phyloP scores from a whole-genome alignment of 805 yeast genomes.

The Cephaloascus albidus region DNA sequence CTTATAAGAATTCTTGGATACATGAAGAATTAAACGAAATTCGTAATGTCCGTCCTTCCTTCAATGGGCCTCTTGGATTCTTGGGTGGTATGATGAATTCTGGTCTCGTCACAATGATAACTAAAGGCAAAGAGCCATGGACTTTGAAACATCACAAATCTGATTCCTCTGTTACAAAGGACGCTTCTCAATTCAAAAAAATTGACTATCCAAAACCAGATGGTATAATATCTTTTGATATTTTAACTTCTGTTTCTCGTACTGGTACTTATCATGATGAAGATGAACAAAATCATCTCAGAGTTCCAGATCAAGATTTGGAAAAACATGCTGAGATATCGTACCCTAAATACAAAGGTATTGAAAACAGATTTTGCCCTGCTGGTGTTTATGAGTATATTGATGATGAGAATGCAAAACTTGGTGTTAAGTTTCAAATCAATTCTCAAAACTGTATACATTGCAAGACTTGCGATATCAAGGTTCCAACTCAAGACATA shows the following conservation, averaged over 20 bases:
- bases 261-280: constrained; percentile 97
- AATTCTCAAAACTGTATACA: constrained; percentile 97
- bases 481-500: constrained; percentile 91
- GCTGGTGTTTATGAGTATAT: constrained; percentile 96
- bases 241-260: constrained; percentile 88
- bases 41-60: constrained; percentile 90
- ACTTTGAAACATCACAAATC: constrained; percentile 57
- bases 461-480: constrained; percentile 97
- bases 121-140: constrained; percentile 82
- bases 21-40: constrained; percentile 74
- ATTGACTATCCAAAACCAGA: constrained; percentile 95
- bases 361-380: constrained; percentile 91
- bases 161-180: constrained; percentile 64
- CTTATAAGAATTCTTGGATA: constrained; percentile 75
- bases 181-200: constrained; percentile 57
- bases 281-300: constrained; percentile 83
- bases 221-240: constrained; percentile 84
- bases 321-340: constrained; percentile 57
- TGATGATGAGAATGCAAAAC: constrained; percentile 47
- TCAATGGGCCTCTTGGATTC: constrained; percentile 64
- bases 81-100: constrained; percentile 79
- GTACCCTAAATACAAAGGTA: constrained; percentile 74
- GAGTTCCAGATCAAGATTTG: constrained; percentile 49
- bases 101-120: constrained; percentile 71
- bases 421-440: constrained; percentile 82